Conservation (phyloP, 1,139 yeast species). For the Debaryomyces udenii region DNA sequence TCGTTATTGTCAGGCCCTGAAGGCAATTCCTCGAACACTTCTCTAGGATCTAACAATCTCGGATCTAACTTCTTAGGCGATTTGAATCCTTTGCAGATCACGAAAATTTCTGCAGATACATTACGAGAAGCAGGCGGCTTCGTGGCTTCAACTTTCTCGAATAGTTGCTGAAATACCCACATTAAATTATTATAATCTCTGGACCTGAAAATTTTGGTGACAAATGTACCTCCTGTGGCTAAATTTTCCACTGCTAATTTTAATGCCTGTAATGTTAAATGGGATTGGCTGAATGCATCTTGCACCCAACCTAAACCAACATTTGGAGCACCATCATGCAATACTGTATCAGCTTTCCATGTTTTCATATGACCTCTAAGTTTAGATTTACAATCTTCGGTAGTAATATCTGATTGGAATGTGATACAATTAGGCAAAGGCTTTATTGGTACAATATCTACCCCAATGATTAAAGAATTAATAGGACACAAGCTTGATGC, state of each 20-base stretch:
- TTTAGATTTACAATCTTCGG: conserved; percentile 95
- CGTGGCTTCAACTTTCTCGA: conserved; percentile 96
- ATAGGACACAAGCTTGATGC: conserved; percentile 92
- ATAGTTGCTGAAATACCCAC: conserved; percentile 97
- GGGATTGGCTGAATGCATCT: conserved; percentile 98
- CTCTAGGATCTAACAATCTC: conserved; percentile 84
- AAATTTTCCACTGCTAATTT: conserved; percentile 95
- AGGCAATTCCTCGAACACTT: conserved; percentile 89
- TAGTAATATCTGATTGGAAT: conserved; percentile 95
- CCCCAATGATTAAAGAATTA: conserved; percentile 93
- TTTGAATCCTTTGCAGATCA: conserved; percentile 92
- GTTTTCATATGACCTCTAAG: conserved; percentile 96
- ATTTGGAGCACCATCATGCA: conserved; percentile 99
- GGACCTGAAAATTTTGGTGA: conserved; percentile 95
- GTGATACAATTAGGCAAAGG: conserved; percentile 92
- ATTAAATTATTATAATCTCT: conserved; percentile 94
- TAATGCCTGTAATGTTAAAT: conserved; percentile 88
- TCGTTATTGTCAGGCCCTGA: conserved; percentile 81
- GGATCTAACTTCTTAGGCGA: conserved; percentile 97
- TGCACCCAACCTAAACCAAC: conserved; percentile 99
- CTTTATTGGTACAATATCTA: conserved; percentile 95
- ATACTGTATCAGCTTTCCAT: conserved; percentile 97
- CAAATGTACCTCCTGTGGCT: conserved; percentile 92
- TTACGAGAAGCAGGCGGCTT: conserved; percentile 99
- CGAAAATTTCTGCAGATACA: conserved; percentile 98